These are phyloP conservation scores for Nicotiana tabacum DNA, from an alignment of 257 asterid genomes.

Conservation along the genomic window DNA sequence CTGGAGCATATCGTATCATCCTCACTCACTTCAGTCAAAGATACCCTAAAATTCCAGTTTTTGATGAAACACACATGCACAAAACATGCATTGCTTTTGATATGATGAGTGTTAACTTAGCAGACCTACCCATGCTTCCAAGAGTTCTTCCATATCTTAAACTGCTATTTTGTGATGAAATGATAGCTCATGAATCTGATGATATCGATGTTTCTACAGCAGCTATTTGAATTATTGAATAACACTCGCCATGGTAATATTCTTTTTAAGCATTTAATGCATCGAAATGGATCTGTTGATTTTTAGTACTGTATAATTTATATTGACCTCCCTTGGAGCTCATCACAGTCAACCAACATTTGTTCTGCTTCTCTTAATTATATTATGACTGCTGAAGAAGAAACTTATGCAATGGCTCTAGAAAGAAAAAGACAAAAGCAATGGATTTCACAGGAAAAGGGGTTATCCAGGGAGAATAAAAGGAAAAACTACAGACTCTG, in stretches of 20 bases:
- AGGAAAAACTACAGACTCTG: too few relatives aligned
- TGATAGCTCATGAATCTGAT: slow-evolving; percentile 61
- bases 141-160: slow-evolving; percentile 68
- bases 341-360: neutral
- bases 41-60: slow-evolving; percentile 91
- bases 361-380: neutral
- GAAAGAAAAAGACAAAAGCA: too few relatives aligned
- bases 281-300: neutral
- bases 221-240: slow-evolving; percentile 8
- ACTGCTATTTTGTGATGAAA: slow-evolving; percentile 66
- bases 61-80: slow-evolving; percentile 64
- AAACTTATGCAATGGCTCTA: too few relatives aligned
- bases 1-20: slow-evolving; percentile 75
- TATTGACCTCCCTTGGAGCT: neutral
- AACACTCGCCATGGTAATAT: neutral
- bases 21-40: slow-evolving; percentile 97
- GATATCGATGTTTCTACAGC: slow-evolving; percentile 38
- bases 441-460: too few relatives aligned
- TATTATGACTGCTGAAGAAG: too few relatives aligned
- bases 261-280: neutral
- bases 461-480: too few relatives aligned
- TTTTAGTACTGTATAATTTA: neutral
- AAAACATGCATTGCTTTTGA: slow-evolving; percentile 88
- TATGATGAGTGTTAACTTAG: slow-evolving; percentile 91
- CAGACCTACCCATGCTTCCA: slow-evolving; percentile 73